Evolutionary conservation across 306 rosid species (phyloP), one percentile per base, ranked within the genome.

Genomic region (Dicorynia guianensis): DNA sequence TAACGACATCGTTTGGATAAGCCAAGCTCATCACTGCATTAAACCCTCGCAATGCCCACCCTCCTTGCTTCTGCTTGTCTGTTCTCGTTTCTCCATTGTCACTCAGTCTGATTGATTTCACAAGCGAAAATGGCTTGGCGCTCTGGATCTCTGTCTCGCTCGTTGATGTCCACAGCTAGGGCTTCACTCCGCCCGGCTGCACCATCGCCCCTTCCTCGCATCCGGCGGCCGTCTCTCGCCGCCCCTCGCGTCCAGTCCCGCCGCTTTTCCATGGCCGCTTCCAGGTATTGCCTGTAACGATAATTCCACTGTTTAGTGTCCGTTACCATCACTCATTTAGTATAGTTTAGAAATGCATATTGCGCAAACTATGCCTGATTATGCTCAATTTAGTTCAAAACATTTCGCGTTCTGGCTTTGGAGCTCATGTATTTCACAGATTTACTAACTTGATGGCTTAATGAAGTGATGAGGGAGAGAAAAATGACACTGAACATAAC

Each of bases 11-110:
- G 82, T 72, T 66, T 4, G 11, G 1, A 15, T 11, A 35, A 9
- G 58, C 33, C 7, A 38, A 56, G 14, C 58, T 36, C 17, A 35
- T 25, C n/a, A 6, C 25, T n/a, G 11, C 34, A 25, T 75, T 33
- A 90, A 89, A 89, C 96, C 97, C 90, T 88, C 67, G 30, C 83
- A 87, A 87, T 88, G 71, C 96, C 94, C 86, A 81, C 11, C 35
- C 44, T 49, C 33, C 7, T 12, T 54, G 3, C 6, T 4, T 48
- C n/a, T 20, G 8, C 17, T 14, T 8, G 11, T 12, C 48, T 2
- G 30, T 25, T 25, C 30, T 61, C 38, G 20, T 39, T 62, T 54
- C 59, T 11, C 8, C 63, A 8, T 79, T 62, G 33, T 15, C 13
- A 33, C 15, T 50, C 56, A 39, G 5, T 40, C 44, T 0, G 56